Evolutionary conservation across 257 asterid species (phyloP).

Genomic region (Nicotiana attenuata): DNA sequence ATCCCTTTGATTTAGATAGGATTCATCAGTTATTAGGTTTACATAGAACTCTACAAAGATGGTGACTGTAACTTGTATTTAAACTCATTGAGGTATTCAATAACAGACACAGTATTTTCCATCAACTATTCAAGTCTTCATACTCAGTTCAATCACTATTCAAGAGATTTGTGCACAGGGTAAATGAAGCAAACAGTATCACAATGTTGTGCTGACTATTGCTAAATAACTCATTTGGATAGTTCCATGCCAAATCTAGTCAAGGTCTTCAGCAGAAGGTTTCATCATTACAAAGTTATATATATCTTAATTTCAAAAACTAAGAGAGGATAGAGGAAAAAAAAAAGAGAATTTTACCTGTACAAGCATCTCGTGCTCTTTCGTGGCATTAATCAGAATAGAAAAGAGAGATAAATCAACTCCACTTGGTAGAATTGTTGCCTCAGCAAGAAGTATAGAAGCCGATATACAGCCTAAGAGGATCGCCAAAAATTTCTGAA

Average conservation of each 20-base stretch:
- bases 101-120: no score
- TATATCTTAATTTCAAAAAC: neutral
- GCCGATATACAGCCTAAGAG: slow-evolving; percentile 64
- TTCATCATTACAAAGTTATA: neutral
- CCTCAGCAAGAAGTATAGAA: slow-evolving; percentile 81
- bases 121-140: no score
- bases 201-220: neutral
- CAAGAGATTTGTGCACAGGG: neutral
- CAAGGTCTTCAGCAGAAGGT: neutral
- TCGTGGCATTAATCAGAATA: slow-evolving; percentile 42
- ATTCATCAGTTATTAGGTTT: no score
- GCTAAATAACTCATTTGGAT: neutral
- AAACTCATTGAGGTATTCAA: no score
- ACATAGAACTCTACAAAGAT: no score
- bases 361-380: slow-evolving; percentile 46
- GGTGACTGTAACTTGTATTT: no score
- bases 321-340: neutral
- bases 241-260: neutral
- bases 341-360: slow-evolving; percentile 40
- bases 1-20: no score
- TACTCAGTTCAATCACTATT: neutral
- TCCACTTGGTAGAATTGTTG: slow-evolving; percentile 63
- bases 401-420: slow-evolving; percentile 79
- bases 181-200: neutral
- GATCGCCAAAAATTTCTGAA: slow-evolving; percentile 53